Evolutionary conservation across 495 filamentous ascomycete genomes (phyloP), one percentile per base, ranked within the genome.

Genomic region (Aspergillus incahuasiensis): DNA sequence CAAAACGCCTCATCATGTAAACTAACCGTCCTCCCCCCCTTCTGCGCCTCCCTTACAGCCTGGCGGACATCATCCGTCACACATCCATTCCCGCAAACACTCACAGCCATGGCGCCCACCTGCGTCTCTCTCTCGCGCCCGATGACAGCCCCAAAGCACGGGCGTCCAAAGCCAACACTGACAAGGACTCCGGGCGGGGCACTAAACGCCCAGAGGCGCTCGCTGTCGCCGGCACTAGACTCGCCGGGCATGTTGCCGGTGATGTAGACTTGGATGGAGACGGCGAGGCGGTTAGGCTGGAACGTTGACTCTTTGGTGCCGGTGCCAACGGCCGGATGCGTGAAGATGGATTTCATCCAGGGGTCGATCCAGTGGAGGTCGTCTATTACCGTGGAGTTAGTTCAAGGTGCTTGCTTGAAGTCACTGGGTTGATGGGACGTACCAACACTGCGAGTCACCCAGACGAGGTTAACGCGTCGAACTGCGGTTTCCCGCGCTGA

Each of bases 1-100:
- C 68, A 71, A 52, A 76, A 78, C 13, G 70, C 51, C 59, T 75
- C 74, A 52, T 76, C 74, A 40, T 70, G 75, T 12, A 78, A 59
- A 63, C 74, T 72, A 18, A 76, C 63, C 9, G 62, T 68, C 42
- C 66, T 69, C 22, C 13, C 12, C 20, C 43, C 43, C 6, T 68
- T 71, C 47, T 74, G 68, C 7, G 66, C 66, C 48, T 65, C 48
- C 4, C 74, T 61, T 4, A 76, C 73, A 18, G 68, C 67, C 50
- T 66, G 59, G 7, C 74, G 66, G 16, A 78, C 72, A 58, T 72
- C 72, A 56, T 78, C 74, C n/a, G 72, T 71, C 50, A 78, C 60
- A 0, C 64, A 62, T 24, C 74, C 74, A 30, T 74, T 74, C 38
- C 74, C 74, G 47, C 74, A 78, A 0, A 78, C 71, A 61, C 71